Base-by-base conservation (phyloP, 768 basidiomycete genomes). In the Hypholoma fasciculare region DNA sequence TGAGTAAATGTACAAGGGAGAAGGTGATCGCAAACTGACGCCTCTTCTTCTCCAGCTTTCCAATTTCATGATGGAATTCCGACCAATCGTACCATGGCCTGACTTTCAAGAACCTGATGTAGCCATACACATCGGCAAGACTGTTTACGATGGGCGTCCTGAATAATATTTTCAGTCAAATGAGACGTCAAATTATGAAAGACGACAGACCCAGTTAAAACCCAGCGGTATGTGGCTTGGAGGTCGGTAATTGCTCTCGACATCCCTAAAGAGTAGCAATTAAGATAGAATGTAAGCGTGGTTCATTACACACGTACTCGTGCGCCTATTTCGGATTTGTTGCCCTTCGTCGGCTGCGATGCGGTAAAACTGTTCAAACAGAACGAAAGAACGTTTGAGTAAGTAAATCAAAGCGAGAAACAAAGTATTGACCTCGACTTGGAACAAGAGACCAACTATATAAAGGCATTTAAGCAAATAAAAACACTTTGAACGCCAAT, bases 61-160 rank as follows among this genome's bases (percentile, higher is more conserved):
- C 72, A 38, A 81, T 73, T 38, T 76, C 73, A 2, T 34, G 12
- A 20, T 79, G 74, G 58, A 79, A 82, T 30, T 78, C 69, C 0
- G 59, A 49, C 65, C 74, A 80, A 46, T 81, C 79, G 58, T 81
- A 77, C 79, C 79, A 81, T 9, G 80, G 81, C 5, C 76, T 68
- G 17, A 82, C 65, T 53, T 67, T 71, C 50, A 82, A 62, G 64
- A 80, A 82, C 19, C 80, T 70, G 8, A 82, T 43, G 46, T 75
- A 73, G 11, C 73, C 72, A 59, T 80, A 90, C 1, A 80, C 75
- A 66, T 90, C 90, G 1, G 69, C 65, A 17, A 90, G 75, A 12
- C 71, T 67, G 63, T 90, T 92, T 54, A 86, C 79, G 59, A 90
- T 84, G 0, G 86, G 85, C 0, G 87, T 89, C 1, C 85, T 82